Percentiles rank a stretch among this genome's conserved stretches.
phyloP scores from a whole-genome alignment of 768 basidiomycete species.

The Pisolithus albus region DNA sequence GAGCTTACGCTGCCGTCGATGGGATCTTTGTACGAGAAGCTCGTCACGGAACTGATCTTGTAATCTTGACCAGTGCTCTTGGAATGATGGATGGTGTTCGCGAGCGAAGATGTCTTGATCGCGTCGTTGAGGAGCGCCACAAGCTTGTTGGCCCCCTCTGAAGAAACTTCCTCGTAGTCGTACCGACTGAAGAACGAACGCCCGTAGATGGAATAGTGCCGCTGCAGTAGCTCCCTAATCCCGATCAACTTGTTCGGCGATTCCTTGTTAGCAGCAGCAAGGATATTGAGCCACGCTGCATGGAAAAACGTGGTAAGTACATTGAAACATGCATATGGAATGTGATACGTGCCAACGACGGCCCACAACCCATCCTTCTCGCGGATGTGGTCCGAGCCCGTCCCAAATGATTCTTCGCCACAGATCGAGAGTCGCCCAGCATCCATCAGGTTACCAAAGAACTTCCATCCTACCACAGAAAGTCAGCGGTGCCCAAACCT shows the following conservation, averaged over 20 bases:
- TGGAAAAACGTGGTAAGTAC: neutral
- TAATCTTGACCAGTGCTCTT: conserved; percentile 63
- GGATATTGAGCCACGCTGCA: conserved; percentile 93
- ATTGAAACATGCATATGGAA: conserved; percentile 3
- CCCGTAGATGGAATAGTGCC: conserved; percentile 89
- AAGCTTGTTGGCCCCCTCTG: conserved; percentile 81
- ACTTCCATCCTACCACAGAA: conserved; percentile 80
- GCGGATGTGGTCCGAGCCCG: conserved; percentile 99
- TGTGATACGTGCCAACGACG: conserved; percentile 62
- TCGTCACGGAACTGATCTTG: conserved; percentile 67
- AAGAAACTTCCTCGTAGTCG: conserved; percentile 97
- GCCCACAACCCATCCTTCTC: conserved; percentile 99
- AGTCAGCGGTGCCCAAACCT: neutral
- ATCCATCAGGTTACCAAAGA: conserved; percentile 99
- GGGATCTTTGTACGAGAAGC: conserved; percentile 98
- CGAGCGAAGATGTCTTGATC: conserved; percentile 61
- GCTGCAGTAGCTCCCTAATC: conserved; percentile 85
- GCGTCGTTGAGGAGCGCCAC: conserved; percentile 71
- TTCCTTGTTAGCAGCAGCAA: conserved; percentile 79
- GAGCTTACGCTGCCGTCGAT: conserved; percentile 89
- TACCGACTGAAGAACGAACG: conserved; percentile 98
- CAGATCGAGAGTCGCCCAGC: conserved; percentile 96
- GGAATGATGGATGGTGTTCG: conserved; percentile 60
- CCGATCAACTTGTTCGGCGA: conserved; percentile 72
- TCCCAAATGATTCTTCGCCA: conserved; percentile 98